phyloP scores from a whole-genome alignment of 1,139 yeast genomes.

The Nadsonia starkeyi-henricii region DNA sequence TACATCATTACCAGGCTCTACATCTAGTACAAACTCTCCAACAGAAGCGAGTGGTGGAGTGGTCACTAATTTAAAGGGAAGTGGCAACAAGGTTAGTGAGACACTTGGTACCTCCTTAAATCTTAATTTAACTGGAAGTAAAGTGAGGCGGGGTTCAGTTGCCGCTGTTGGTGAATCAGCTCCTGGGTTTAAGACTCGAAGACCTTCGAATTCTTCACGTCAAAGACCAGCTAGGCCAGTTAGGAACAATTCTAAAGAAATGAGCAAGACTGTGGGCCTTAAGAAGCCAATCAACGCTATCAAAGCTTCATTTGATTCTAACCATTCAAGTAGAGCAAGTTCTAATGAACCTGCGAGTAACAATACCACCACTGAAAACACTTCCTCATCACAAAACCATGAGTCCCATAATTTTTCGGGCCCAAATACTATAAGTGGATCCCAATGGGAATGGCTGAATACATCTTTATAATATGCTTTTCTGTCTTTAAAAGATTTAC shows the following conservation, averaged over 20 bases:
- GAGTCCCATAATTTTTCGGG: neutral
- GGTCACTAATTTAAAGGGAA: neutral
- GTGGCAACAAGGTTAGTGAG: neutral
- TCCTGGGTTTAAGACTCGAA: neutral
- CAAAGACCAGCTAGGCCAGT: slow-evolving; percentile 3
- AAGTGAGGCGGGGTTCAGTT: neutral
- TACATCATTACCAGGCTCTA: neutral
- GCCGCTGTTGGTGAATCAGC: neutral
- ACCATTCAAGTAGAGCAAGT: neutral
- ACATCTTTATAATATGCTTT: slow-evolving; percentile 15
- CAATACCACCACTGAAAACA: too few species aligned
- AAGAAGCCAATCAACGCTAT: neutral
- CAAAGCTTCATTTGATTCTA: neutral
- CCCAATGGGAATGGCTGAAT: slow-evolving; percentile 25
- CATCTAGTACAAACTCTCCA: slow-evolving; percentile 1
- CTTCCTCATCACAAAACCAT: neutral
- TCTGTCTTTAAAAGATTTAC: neutral
- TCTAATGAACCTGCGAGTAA: neutral
- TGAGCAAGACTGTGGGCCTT: neutral
- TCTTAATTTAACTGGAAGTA: neutral
- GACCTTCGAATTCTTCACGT: slow-evolving; percentile 3
- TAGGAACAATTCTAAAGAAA: neutral
- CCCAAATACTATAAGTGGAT: slow-evolving; percentile 8
- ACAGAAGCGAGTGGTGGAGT: slow-evolving; percentile 1
- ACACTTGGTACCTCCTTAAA: neutral